Percentiles rank a stretch among this genome's conserved stretches.
These are phyloP conservation scores for Ochetophila trinervis DNA, from an alignment of 306 rosid species.

Conservation along the genomic window DNA sequence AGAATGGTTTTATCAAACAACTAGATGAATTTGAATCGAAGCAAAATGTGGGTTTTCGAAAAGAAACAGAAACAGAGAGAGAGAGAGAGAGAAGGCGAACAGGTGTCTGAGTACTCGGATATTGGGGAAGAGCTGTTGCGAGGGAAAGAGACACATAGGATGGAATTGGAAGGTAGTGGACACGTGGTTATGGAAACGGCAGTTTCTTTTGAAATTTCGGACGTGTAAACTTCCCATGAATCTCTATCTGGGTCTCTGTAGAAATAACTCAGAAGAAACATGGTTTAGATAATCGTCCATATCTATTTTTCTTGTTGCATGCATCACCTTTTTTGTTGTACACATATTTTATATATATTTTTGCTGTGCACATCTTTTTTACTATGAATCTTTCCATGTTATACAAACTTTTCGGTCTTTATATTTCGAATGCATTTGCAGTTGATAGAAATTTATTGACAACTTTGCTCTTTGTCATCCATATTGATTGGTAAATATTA, in stretches of 20 bases:
- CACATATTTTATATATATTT: no score
- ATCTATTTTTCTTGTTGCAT: no score
- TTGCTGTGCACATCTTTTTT: no score
- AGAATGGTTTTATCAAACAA: neutral
- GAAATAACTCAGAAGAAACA: no score
- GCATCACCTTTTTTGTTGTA: no score
- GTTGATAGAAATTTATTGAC: no score
- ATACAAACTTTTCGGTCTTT: no score
- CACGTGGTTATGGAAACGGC: constrained; percentile 26
- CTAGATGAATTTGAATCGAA: constrained; percentile 22
- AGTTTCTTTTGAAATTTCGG: neutral
- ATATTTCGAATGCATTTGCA: no score
- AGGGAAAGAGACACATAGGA: constrained; percentile 30
- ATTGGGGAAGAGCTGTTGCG: constrained; percentile 12
- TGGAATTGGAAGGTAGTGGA: neutral
- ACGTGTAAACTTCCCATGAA: neutral
- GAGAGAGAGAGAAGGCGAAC: constrained; percentile 8
- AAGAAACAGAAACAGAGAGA: constrained; percentile 1
- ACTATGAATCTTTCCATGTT: no score
- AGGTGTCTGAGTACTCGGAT: constrained; percentile 32
- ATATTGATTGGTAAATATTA: no score
- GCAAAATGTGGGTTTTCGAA: constrained; percentile 17
- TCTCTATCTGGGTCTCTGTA: neutral
- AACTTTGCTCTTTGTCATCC: no score
- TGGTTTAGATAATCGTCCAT: no score